Evolutionary conservation across 768 basidiomycete species (phyloP), one percentile per base, ranked within the genome.

Genomic region (Boletus barrowsii): DNA sequence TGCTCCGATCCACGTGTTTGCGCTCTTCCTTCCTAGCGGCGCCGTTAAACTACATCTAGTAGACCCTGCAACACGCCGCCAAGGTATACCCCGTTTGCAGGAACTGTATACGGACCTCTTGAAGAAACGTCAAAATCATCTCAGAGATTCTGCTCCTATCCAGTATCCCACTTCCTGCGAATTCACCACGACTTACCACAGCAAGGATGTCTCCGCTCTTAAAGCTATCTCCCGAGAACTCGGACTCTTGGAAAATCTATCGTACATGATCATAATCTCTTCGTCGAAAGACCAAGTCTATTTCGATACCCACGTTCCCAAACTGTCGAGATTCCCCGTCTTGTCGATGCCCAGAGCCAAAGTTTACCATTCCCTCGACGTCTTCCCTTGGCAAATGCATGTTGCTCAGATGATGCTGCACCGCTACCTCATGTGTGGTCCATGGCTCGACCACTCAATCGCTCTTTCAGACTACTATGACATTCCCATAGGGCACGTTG

Each of bases 391-490:
- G 95, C 89, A 98, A 60, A 74, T 81, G 0, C 82, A 88, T 59
- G 88, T 93, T 18, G 84, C 85, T 0, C 77, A 84, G 58, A 91
- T 90, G 68, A 88, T 98, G 86, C 69, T 97, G 51, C 80, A 74
- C 22, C 88, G 93, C 35, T 98, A 93, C 66, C 75, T 98, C 20
- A 76, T 77, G 35, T 71, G 92, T 39, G 90, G 92, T 1, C 60
- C 73, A 3, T 96, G 92, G 90, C 71, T 98, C 40, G 86, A 91
- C 62, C 81, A 87, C 22, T 80, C 87, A 59, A 78, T 90, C 4
- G 80, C 87, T 6, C 80, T 94, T 36, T 89, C 96, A 0, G 82
- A 88, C 59, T 95, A 97, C 63, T 95, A 93, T 65, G 92, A 98
- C 68, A 79, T 98, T 6, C 96, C 97, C 1, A 75, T 95, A 14